Conservation (phyloP, 2,329 filamentous ascomycete species). For the Talaromyces verruculosus region DNA sequence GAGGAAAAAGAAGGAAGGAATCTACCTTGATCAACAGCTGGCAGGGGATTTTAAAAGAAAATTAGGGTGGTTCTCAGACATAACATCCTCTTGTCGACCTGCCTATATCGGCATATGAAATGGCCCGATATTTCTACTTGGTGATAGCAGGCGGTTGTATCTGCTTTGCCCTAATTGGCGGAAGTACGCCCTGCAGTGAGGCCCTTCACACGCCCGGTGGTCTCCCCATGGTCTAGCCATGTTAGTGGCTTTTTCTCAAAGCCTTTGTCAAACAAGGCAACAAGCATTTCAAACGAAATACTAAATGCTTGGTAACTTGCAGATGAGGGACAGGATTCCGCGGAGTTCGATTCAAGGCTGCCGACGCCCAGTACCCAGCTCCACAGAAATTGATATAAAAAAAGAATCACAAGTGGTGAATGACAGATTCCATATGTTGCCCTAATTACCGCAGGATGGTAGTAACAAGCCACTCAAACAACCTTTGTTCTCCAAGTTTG, state of each 20-base stretch:
- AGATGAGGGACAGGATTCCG: background rate
- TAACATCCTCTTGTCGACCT: background rate
- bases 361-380: background rate
- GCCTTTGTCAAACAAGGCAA: background rate
- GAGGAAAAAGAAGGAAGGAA: background rate
- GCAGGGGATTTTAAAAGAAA: background rate
- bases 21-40: background rate
- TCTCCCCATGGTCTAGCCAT: background rate
- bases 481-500: background rate
- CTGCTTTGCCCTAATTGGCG: background rate
- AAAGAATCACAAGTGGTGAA: background rate
- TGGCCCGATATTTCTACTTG: too few species aligned
- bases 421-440: background rate
- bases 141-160: background rate
- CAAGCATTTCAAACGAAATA: background rate
- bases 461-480: background rate
- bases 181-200: background rate
- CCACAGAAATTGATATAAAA: background rate
- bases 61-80: background rate
- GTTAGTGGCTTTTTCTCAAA: background rate
- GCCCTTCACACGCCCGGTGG: background rate
- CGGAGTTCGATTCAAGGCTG: background rate
- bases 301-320: background rate
- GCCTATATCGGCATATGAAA: background rate
- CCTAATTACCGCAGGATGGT: background rate